These are phyloP conservation scores for Anthostomella pinea DNA, from an alignment of 2,329 filamentous ascomycete species.

Conservation along the genomic window DNA sequence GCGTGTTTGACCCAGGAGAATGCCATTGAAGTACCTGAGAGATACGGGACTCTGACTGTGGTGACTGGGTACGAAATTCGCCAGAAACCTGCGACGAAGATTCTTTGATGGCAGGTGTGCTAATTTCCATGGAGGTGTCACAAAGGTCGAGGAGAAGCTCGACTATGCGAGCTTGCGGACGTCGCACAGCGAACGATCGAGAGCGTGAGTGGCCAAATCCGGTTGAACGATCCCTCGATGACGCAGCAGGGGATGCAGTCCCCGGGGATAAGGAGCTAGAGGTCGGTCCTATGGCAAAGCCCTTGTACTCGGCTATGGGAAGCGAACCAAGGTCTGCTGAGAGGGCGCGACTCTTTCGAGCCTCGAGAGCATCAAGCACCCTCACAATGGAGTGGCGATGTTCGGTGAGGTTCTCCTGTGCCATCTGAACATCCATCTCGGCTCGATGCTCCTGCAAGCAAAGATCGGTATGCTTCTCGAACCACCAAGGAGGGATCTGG, in stretches of 20 bases:
- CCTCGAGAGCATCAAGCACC: constrained; percentile 88
- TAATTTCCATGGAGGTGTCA: constrained; percentile 93
- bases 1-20: constrained; percentile 83
- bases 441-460: constrained; percentile 94
- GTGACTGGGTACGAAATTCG: constrained; percentile 89
- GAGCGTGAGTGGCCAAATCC: constrained; percentile 77
- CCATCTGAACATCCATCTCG: constrained; percentile 96
- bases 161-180: constrained; percentile 88
- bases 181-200: constrained; percentile 85
- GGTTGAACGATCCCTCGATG: constrained; percentile 69
- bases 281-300: constrained; percentile 73
- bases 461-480: constrained; percentile 96
- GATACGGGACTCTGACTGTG: constrained; percentile 91
- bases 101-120: constrained; percentile 89
- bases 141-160: constrained; percentile 93
- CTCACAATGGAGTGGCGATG: constrained; percentile 94
- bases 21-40: constrained; percentile 96
- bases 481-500: constrained; percentile 98
- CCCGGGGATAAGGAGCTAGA: constrained; percentile 70
- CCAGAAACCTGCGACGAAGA: constrained; percentile 62
- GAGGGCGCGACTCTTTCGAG: constrained; percentile 64
- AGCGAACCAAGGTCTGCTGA: constrained; percentile 51
- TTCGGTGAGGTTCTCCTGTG: constrained; percentile 87
- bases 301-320: constrained; percentile 79
- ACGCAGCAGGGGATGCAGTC: constrained; percentile 67